Evolutionary conservation across 2,329 filamentous ascomycete species (phyloP).

Genomic region (Trichoderma guizhouense): DNA sequence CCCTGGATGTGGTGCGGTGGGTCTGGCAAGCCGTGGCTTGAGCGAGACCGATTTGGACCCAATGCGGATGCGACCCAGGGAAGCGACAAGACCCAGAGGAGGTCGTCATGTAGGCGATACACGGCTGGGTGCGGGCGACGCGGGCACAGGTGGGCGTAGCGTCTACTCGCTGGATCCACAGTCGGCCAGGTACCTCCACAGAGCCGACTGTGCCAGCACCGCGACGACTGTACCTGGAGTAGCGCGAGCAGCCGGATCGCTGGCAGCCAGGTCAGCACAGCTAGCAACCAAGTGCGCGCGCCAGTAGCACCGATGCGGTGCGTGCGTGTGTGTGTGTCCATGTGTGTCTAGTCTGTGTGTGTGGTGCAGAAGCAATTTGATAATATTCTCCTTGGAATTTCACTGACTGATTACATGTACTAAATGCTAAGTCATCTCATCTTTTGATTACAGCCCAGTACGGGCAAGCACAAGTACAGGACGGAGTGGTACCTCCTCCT

Average conservation of each 20-base stretch:
- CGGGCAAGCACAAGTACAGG: not conserved
- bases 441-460: not conserved
- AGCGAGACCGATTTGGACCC: not conserved
- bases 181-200: not conserved
- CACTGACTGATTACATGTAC: not conserved
- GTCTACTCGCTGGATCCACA: not conserved
- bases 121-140: not conserved
- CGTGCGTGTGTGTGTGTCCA: not conserved
- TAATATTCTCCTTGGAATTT: not conserved
- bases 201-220: not conserved
- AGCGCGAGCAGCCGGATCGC: constrained; percentile 1
- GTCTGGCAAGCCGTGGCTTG: not conserved
- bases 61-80: constrained; percentile 7
- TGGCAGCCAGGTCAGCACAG: not conserved
- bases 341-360: too few species aligned
- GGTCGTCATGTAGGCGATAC: not conserved
- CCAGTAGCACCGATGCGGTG: not conserved
- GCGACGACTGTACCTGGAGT: not conserved
- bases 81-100: not conserved
- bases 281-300: not conserved
- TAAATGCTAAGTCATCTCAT: not conserved
- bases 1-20: not conserved
- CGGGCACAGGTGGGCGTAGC: not conserved
- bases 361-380: not conserved
- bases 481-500: not conserved